Percentiles rank a stretch among this genome's conserved stretches.
Conservation (phyloP, 768 basidiomycete species). For the Trametes cinnabarina region DNA sequence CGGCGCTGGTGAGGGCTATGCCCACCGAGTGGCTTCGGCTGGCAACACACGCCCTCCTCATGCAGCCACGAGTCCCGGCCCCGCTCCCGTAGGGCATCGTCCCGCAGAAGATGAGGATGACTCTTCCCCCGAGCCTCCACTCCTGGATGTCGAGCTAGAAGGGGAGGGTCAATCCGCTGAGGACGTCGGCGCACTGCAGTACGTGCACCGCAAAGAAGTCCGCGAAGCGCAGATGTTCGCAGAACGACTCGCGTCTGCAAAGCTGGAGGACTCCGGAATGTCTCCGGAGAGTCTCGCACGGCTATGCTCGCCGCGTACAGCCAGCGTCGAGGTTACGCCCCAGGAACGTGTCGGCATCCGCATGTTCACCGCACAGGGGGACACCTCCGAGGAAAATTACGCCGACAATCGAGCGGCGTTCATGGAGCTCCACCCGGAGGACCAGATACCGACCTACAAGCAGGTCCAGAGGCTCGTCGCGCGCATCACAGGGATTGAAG, state of each 20-base stretch:
- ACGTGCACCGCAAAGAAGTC: neutral
- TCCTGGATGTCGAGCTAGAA: too few species aligned
- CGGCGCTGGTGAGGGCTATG: too few species aligned
- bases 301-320: neutral
- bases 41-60: too few species aligned
- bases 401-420: neutral
- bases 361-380: too few species aligned
- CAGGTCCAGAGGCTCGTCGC: neutral
- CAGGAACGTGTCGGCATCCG: too few species aligned
- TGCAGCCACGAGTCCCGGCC: too few species aligned
- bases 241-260: neutral
- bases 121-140: too few species aligned
- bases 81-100: too few species aligned
- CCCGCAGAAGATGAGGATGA: too few species aligned
- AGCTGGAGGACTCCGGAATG: neutral
- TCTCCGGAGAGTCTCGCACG: neutral
- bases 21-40: too few species aligned
- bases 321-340: too few species aligned
- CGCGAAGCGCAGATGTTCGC: neutral
- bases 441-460: constrained; percentile 14
- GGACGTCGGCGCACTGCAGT: neutral
- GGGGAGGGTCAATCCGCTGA: neutral
- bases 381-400: neutral
- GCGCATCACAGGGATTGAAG: constrained; percentile 30
- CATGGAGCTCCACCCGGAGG: neutral